A percentile compares a stretch with the other conserved stretches of the same genome.
phyloP scores from a whole-genome alignment of 306 rosid species.

The Lagenaria siceraria region DNA sequence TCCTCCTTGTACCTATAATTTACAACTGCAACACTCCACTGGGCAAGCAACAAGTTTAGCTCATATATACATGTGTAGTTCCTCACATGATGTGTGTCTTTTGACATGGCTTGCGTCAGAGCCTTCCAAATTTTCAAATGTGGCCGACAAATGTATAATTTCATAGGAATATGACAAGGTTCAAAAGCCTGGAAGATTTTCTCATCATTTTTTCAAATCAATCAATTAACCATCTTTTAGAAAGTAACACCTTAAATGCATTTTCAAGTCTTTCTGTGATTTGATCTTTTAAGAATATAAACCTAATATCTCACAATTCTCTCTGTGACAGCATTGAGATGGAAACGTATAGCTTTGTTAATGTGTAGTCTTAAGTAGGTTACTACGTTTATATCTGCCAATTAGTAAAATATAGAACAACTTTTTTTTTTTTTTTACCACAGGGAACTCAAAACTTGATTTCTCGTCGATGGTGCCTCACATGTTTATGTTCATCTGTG shows the following conservation, averaged over 20 bases:
- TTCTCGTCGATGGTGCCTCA: slow-evolving; percentile 61
- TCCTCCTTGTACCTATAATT: neutral
- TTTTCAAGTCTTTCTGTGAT: neutral
- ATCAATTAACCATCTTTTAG: neutral
- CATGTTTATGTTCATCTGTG: slow-evolving; percentile 52
- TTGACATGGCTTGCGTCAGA: neutral
- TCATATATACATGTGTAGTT: neutral
- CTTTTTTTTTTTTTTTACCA: neutral
- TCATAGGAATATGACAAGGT: neutral
- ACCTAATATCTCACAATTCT: no score
- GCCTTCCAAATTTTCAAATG: neutral
- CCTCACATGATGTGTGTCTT: neutral
- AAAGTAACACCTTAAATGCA: neutral
- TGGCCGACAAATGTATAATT: neutral
- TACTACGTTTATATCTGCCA: neutral
- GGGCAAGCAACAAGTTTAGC: neutral
- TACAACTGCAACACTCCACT: neutral
- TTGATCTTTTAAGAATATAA: neutral
- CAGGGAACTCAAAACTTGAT: slow-evolving; percentile 34
- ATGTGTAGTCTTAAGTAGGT: neutral
- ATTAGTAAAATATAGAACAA: neutral
- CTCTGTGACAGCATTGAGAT: neutral
- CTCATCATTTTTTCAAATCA: neutral
- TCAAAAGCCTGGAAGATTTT: neutral
- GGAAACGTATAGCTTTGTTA: neutral